phyloP scores from a whole-genome alignment of 495 filamentous ascomycete genomes.

The Tuber aestivum region DNA sequence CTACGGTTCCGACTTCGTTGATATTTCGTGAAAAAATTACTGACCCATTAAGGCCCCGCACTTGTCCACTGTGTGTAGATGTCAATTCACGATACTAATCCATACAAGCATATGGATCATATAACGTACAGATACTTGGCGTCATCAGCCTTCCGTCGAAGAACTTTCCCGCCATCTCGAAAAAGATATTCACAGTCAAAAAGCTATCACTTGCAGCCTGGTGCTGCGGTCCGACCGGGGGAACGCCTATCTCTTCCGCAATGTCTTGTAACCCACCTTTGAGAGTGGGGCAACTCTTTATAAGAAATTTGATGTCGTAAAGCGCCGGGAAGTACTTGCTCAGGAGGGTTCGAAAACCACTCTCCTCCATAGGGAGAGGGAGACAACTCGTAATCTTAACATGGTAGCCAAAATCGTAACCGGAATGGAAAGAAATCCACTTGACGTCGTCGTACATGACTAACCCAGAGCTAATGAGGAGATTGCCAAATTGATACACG shows the following conservation, averaged over 20 bases:
- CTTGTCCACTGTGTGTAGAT: constrained; percentile 31
- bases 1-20: constrained; percentile 32
- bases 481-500: too few relatives aligned
- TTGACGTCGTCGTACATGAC: too few relatives aligned
- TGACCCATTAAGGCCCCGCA: constrained; percentile 42
- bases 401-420: constrained; percentile 95
- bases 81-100: background rate
- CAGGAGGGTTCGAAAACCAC: constrained; percentile 81
- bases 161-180: constrained; percentile 74
- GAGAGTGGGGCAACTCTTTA: constrained; percentile 54
- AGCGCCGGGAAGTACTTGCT: constrained; percentile 86
- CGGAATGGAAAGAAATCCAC: too few relatives aligned
- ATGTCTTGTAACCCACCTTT: constrained; percentile 89
- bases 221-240: constrained; percentile 77
- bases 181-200: constrained; percentile 89
- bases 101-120: background rate
- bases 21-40: constrained; percentile 36
- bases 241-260: constrained; percentile 83
- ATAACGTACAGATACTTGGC: constrained; percentile 44
- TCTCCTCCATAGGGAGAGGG: constrained; percentile 76
- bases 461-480: too few relatives aligned
- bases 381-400: constrained; percentile 82
- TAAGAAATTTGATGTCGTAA: constrained; percentile 94
- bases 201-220: constrained; percentile 87
- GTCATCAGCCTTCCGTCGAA: constrained; percentile 69